These are phyloP conservation scores for baker's yeast (Saccharomyces cerevisiae) DNA, from an alignment of 805 yeast genomes.

Conservation along the genomic window DNA sequence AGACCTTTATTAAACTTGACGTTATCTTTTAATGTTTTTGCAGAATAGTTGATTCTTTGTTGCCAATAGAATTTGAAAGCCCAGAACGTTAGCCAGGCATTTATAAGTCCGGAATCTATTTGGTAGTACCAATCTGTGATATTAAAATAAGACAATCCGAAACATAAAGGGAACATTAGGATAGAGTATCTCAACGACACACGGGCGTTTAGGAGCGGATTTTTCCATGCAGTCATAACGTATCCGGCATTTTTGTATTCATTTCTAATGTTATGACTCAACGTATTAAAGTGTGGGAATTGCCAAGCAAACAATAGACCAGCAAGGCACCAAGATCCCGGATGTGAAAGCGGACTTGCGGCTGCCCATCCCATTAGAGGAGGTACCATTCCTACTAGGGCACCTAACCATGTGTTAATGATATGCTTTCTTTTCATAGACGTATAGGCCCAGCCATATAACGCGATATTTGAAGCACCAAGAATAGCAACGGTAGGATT, in stretches of 20 bases:
- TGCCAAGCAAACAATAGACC: constrained; percentile 93
- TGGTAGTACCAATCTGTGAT: constrained; percentile 78
- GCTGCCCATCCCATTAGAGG: constrained; percentile 99
- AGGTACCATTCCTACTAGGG: constrained; percentile 96
- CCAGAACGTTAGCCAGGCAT: constrained; percentile 77
- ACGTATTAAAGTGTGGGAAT: constrained; percentile 92
- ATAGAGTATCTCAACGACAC: constrained; percentile 86
- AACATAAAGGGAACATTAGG: constrained; percentile 90
- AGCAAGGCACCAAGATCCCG: constrained; percentile 94
- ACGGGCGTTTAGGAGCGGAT: constrained; percentile 85
- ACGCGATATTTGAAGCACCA: constrained; percentile 71
- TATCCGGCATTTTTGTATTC: constrained; percentile 92
- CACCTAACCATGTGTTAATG: constrained; percentile 96
- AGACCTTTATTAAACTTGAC: constrained; percentile 44
- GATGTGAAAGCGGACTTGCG: constrained; percentile 67
- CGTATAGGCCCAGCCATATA: constrained; percentile 88
- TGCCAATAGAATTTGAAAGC: constrained; percentile 82
- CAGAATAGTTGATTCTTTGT: constrained; percentile 53
- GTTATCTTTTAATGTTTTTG: constrained; percentile 28
- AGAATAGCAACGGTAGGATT: constrained; percentile 75
- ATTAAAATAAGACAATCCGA: constrained; percentile 67
- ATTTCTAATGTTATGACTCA: constrained; percentile 77
- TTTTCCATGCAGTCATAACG: constrained; percentile 92
- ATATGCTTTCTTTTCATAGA: constrained; percentile 80
- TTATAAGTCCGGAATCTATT: constrained; percentile 72